These are phyloP conservation scores for Madurella fahalii DNA, from an alignment of 2,329 filamentous ascomycete genomes.

Conservation along the genomic window DNA sequence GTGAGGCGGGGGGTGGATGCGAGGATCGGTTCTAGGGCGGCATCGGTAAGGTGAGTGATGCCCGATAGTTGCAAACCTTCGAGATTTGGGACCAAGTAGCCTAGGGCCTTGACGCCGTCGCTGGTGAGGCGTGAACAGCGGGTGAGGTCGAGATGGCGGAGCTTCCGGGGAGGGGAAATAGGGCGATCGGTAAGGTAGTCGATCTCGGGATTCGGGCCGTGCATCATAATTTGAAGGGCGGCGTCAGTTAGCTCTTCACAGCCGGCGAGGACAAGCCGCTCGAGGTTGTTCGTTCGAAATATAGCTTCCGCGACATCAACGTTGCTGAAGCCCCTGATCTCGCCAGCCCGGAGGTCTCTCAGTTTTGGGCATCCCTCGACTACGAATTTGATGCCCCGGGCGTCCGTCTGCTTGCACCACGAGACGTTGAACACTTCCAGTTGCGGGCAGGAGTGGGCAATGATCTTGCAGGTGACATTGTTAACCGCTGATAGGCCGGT, in stretches of 20 bases:
- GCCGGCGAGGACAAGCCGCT: slow-evolving; percentile 76
- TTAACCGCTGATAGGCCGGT: slow-evolving; percentile 75
- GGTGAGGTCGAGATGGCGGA: slow-evolving; percentile 82
- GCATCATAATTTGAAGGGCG: slow-evolving; percentile 67
- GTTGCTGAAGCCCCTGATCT: slow-evolving; percentile 76
- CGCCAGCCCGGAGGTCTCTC: slow-evolving; percentile 75
- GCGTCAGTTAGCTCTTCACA: slow-evolving; percentile 76
- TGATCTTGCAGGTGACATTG: slow-evolving; percentile 81
- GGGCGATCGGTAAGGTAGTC: slow-evolving; percentile 76
- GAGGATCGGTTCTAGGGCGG: slow-evolving; percentile 66
- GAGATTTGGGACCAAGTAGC: slow-evolving; percentile 70
- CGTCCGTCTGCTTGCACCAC: slow-evolving; percentile 86
- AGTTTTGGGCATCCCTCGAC: slow-evolving; percentile 69
- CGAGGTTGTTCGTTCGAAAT: slow-evolving; percentile 75
- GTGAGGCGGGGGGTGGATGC: slow-evolving; percentile 73
- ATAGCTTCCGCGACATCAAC: slow-evolving; percentile 67
- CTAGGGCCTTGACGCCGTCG: slow-evolving; percentile 64
- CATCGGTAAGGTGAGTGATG: slow-evolving; percentile 69
- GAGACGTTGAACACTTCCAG: slow-evolving; percentile 86
- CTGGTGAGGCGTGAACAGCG: slow-evolving; percentile 73
- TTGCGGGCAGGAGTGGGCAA: slow-evolving; percentile 73
- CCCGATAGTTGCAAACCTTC: slow-evolving; percentile 81
- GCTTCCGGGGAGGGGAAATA: slow-evolving; percentile 69
- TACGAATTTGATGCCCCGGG: slow-evolving; percentile 67
- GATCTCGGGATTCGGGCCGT: slow-evolving; percentile 70